phyloP scores from a whole-genome alignment of 2,329 filamentous ascomycete species.

The Aspergillus pseudoterreus region DNA sequence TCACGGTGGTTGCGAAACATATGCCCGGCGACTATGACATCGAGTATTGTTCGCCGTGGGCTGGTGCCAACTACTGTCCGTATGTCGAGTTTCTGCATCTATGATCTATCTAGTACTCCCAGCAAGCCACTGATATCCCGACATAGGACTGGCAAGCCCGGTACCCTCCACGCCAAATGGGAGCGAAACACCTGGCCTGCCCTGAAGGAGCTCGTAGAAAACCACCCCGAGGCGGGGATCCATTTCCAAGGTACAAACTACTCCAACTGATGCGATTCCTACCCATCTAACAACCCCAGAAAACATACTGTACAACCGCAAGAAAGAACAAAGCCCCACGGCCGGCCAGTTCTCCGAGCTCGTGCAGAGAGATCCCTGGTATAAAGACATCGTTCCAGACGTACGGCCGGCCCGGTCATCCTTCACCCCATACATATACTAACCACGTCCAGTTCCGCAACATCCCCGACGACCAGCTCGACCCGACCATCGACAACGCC shows the following conservation, averaged over 20 bases:
- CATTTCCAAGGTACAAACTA: constrained; percentile 65
- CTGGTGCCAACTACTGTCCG: constrained; percentile 77
- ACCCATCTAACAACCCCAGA: constrained; percentile 28
- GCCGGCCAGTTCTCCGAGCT: constrained; percentile 64
- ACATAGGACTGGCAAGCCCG: constrained; percentile 26
- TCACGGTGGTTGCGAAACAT: constrained; percentile 78
- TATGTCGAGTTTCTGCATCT: constrained; percentile 39
- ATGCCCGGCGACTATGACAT: constrained; percentile 93
- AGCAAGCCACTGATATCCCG: neutral
- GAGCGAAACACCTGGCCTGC: constrained; percentile 64
- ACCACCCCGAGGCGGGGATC: constrained; percentile 73
- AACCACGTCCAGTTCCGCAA: constrained; percentile 53
- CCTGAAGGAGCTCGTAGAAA: constrained; percentile 56
- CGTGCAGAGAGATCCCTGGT: constrained; percentile 68
- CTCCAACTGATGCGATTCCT: neutral
- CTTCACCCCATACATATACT: neutral
- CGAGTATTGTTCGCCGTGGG: constrained; percentile 87
- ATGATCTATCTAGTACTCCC: neutral
- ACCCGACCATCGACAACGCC: constrained; percentile 64
- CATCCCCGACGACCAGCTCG: constrained; percentile 56
- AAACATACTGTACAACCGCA: constrained; percentile 55
- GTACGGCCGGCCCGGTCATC: constrained; percentile 33
- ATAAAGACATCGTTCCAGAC: constrained; percentile 66
- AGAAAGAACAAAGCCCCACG: constrained; percentile 57
- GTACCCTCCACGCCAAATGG: constrained; percentile 46